A percentile compares a stretch with the other conserved stretches of the same genome.
These are phyloP conservation scores for Monosporascus sp. DNA, from an alignment of 2,329 filamentous ascomycete genomes.

Conservation along the genomic window DNA sequence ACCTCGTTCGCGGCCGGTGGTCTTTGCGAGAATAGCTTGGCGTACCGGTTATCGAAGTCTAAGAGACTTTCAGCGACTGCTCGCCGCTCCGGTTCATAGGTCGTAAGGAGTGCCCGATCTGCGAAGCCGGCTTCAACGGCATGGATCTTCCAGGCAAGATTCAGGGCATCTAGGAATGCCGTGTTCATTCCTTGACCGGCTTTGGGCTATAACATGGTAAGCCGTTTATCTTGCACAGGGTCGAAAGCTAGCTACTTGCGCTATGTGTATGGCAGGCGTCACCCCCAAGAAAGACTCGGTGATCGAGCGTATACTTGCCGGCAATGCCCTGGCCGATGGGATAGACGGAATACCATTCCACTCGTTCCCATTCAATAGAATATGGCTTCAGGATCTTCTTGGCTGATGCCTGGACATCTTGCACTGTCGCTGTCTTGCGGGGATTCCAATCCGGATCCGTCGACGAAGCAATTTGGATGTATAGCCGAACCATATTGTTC, in stretches of 20 bases:
- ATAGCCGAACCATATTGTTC: slow-evolving; percentile 61
- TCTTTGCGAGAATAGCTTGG: slow-evolving; percentile 80
- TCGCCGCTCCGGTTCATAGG: slow-evolving; percentile 83
- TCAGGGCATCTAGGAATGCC: slow-evolving; percentile 74
- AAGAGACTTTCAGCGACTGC: slow-evolving; percentile 79
- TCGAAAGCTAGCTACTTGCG: slow-evolving; percentile 36
- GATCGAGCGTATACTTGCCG: slow-evolving; percentile 60
- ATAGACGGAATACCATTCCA: slow-evolving; percentile 74
- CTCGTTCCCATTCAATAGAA: slow-evolving; percentile 59
- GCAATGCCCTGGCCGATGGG: slow-evolving; percentile 71
- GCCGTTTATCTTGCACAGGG: neutral
- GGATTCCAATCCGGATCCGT: slow-evolving; percentile 57
- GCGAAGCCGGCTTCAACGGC: slow-evolving; percentile 82
- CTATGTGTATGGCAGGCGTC: slow-evolving; percentile 79
- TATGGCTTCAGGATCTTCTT: slow-evolving; percentile 63
- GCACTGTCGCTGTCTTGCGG: slow-evolving; percentile 56
- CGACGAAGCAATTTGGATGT: slow-evolving; percentile 62
- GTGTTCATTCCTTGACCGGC: slow-evolving; percentile 79
- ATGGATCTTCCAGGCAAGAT: slow-evolving; percentile 95
- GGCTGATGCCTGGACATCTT: slow-evolving; percentile 59
- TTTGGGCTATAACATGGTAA: slow-evolving; percentile 56
- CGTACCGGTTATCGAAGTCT: slow-evolving; percentile 83
- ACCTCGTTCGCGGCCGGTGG: slow-evolving; percentile 70
- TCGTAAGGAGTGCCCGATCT: slow-evolving; percentile 66
- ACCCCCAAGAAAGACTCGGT: slow-evolving; percentile 68